Evolutionary conservation across 2,329 filamentous ascomycete genomes (phyloP), one percentile per base, ranked within the genome.

Genomic region (Didymellaceae sp.): DNA sequence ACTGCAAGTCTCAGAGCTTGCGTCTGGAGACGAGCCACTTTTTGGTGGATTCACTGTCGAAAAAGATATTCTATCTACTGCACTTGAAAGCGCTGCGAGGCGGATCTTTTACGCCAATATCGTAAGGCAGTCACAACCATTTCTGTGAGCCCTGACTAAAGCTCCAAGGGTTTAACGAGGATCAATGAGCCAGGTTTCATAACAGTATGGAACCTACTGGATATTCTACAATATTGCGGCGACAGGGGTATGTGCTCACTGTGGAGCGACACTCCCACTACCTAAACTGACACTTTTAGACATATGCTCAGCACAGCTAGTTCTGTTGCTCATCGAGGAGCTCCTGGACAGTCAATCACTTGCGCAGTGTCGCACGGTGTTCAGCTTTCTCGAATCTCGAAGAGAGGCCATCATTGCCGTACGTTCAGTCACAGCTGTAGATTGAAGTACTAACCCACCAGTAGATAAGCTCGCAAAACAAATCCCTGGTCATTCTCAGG

Each of bases 281-380:
- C 5, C 11, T 8, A 2, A 21, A 13, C 58, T 65, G 39, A 66
- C 39, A 7, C n/a, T 1, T 1, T 52, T 74, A 75, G 77, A 74
- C 9, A 66, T 83, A 62, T 86, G 84, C 61, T 91, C 96, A 58
- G 85, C 90, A 0, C 89, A 88, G 14, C 79, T 99, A 7, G 81
- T 94, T 6, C 91, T 96, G 66, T 92, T 90, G 83, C 84, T 99
- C 13, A 86, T 97, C 16, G 94, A 99, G 71, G 94, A 97, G 74
- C 83, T 99, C 1, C 82, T 99, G 20, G 95, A 99, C 72, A 96
- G 91, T 66, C 93, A 99, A 72, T 96, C 92, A 0, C 96, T 97
- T 32, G 84, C 91, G 18, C 92, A 90, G 24, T 99, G 94, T 70
- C 87, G 91, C 53, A 89, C 85, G 54, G 88, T 97, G 11, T 97